Conservation (phyloP, 768 basidiomycete species). For the Mycena sanguinolenta region DNA sequence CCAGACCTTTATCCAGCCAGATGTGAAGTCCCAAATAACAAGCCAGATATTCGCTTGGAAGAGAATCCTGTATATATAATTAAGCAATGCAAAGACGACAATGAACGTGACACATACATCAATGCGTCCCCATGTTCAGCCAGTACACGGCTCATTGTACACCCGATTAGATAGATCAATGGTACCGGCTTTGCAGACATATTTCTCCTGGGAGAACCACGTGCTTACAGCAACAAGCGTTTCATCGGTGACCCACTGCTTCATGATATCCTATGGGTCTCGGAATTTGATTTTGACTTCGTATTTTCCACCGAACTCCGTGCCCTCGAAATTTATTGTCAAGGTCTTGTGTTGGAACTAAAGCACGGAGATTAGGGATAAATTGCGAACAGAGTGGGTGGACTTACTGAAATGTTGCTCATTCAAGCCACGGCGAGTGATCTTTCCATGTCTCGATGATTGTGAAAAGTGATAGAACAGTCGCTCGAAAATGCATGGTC, state of each 20-base stretch:
- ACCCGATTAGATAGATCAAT: constrained; percentile 11
- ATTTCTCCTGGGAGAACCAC: background rate
- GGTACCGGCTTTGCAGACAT: background rate
- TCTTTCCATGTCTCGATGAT: too few relatives aligned
- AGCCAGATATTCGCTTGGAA: constrained; percentile 8
- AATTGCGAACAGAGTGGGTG: too few relatives aligned
- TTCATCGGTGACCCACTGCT: background rate
- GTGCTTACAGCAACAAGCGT: background rate
- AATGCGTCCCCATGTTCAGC: constrained; percentile 32
- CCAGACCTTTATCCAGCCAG: constrained; percentile 39
- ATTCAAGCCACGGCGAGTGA: too few relatives aligned
- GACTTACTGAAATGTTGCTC: too few relatives aligned
- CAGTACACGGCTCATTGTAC: constrained; percentile 38
- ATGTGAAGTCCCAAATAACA: constrained; percentile 33
- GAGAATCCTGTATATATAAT: background rate
- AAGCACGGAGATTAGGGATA: too few relatives aligned
- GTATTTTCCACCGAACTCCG: background rate
- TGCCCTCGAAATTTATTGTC: too few relatives aligned
- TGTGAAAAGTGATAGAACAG: too few relatives aligned
- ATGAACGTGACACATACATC: constrained; percentile 30
- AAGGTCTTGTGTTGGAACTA: too few relatives aligned
- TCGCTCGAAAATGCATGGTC: too few relatives aligned
- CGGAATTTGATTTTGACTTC: background rate
- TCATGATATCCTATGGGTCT: background rate
- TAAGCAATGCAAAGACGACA: background rate